Evolutionary conservation across 1,139 yeast genomes (phyloP), one percentile per base, ranked within the genome.

Genomic region (Kodamaea ohmeri): DNA sequence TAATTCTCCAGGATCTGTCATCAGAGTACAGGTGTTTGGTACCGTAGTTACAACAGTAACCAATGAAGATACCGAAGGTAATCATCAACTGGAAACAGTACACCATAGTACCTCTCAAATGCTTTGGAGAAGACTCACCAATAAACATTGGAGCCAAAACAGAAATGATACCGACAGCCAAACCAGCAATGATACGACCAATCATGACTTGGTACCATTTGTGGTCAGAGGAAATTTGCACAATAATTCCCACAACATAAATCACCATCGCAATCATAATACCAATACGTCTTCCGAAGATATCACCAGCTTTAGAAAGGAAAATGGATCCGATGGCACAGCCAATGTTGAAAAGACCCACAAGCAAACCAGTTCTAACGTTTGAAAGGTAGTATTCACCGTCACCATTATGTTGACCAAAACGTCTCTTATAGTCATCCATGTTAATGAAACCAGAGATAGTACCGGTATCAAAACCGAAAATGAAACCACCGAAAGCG

Each of bases 141-240:
- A 55, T 56, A 46, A 55, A 56, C 32, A 55, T 46, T 13, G 60
- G 60, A 11, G 52, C 43, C 25, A 56, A 46, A 16, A 56, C 59
- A 2, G 59, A 48, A 19, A 53, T 48, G 27, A 49, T 45, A 8
- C 60, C 60, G 9, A 56, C 60, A 26, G 55, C 59, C 39, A 56
- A 45, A 20, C 60, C 60, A 15, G 59, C 38, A 34, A 56, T 46
- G 34, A 50, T 50, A 35, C 88, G 71, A 41, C 88, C 88, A 36
- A 57, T 61, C 25, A 51, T 49, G 27, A 54, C 50, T 57, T 75
- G 80, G 51, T 70, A 70, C 81, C 81, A 75, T 43, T 62, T 60
- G 14, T 36, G 25, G 15, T 44, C 34, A 12, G 60, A 40, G 9
- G 55, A 41, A 19, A 55, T 54, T 41, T 56, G 60, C 39, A 56